Evolutionary conservation across 371 early-diverging fungal species (phyloP), one percentile per base, ranked within the genome.

Genomic region (Zopfochytrium polystomum): DNA sequence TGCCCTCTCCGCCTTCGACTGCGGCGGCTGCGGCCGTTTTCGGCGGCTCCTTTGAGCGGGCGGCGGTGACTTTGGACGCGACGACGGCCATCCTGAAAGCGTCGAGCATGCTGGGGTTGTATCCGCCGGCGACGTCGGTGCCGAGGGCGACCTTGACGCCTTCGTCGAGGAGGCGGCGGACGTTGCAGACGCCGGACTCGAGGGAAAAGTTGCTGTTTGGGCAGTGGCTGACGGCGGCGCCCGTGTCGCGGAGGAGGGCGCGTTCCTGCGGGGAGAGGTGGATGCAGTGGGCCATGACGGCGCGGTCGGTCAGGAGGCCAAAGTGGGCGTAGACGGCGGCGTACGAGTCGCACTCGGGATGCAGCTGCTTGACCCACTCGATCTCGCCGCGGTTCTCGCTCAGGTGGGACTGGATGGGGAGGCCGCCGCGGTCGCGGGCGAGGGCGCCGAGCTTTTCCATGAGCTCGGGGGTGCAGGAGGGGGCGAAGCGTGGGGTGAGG

Each of bases 221-320:
- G 63, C 96, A 96, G 72, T 96, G 96, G 3, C 91, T 80, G 38
- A 96, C 71, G 38, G 90, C 91, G 0, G 86, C 84, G 15, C 82
- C 79, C 33, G 71, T 58, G 15, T 74, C 70, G 46, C 78, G 80
- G 56, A 93, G 59, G 38, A 90, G 52, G 6, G 66, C 70, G 13
- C 86, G 66, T 58, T 96, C 95, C 2, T 80, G 81, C 1, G 84
- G 82, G 9, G 79, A 73, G 78, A 92, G 82, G 76, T 94, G 90
- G 22, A 95, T 86, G 60, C 93, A 90, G 71, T 96, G 96, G 20
- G 94, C 96, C 90, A 95, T 88, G 61, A 93, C 87, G 11, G 90
- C 79, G 1, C 80, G 77, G 23, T 78, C 68, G 45, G 72, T 80
- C 50, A 90, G 77, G 43, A 96, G 78, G 0, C 85, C 85, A 61